phyloP scores from a whole-genome alignment of 176 grass and related monocot genomes.

The Avena atlantica region DNA sequence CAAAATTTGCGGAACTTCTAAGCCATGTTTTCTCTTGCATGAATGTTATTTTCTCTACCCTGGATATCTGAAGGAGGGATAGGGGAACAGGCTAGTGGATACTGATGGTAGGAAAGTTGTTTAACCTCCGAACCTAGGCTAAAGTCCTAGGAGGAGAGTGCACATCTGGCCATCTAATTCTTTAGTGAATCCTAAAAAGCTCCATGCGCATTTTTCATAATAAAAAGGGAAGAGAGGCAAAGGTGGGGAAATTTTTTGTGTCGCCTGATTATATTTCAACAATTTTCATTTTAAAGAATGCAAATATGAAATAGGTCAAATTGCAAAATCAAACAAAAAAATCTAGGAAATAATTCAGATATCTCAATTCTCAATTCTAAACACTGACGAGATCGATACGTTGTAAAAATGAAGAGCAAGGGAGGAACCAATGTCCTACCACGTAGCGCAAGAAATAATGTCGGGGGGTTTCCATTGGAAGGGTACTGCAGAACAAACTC shows the following conservation, averaged over 20 bases:
- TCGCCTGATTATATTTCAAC: slow-evolving; percentile 11
- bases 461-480: slow-evolving; percentile 93
- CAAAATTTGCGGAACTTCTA: neutral
- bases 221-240: neutral
- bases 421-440: slow-evolving; percentile 48
- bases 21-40: neutral
- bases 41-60: neutral
- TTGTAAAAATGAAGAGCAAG: slow-evolving; percentile 33
- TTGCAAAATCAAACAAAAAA: neutral
- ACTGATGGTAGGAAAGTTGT: neutral
- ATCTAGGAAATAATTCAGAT: slow-evolving; percentile 2
- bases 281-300: slow-evolving; percentile 18
- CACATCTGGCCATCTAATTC: neutral
- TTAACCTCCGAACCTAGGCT: neutral
- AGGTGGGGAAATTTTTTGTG: neutral
- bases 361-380: slow-evolving; percentile 33
- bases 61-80: slow-evolving; percentile 19
- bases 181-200: neutral
- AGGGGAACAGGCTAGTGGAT: neutral
- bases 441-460: slow-evolving; percentile 88
- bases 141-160: neutral
- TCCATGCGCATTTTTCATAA: neutral
- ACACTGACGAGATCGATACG: slow-evolving; percentile 7
- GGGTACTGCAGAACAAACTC: slow-evolving; percentile 97
- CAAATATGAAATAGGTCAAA: neutral